Conservation (phyloP, 225 moss, liverwort and hornwort species). For the Climacium dendroides region DNA sequence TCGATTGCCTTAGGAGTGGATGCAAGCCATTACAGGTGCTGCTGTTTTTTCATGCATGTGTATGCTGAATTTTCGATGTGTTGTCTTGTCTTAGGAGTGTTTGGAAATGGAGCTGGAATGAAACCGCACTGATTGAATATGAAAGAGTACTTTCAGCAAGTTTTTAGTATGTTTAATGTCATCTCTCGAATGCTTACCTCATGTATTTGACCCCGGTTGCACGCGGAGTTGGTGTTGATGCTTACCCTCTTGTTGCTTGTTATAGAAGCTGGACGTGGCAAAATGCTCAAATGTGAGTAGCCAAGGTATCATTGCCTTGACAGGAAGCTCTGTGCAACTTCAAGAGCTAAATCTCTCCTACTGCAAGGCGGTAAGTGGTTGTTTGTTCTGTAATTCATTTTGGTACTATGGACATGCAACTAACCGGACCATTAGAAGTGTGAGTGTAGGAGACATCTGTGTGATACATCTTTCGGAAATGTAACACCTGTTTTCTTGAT, state of each 20-base stretch:
- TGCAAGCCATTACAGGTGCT: conserved; percentile 40
- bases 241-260: neutral
- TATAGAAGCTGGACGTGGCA: conserved; percentile 37
- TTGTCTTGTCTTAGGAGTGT: neutral
- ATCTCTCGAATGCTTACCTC: neutral
- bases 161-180: neutral
- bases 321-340: conserved; percentile 22
- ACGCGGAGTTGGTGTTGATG: neutral
- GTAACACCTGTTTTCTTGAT: neutral
- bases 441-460: neutral
- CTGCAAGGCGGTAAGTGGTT: conserved; percentile 25
- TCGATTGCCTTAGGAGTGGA: conserved; percentile 28
- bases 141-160: neutral
- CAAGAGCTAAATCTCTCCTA: conserved; percentile 44
- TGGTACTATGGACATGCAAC: neutral
- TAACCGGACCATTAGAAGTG: neutral
- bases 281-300: conserved; percentile 35
- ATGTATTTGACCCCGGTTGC: neutral
- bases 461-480: neutral
- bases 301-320: conserved; percentile 28
- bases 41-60: neutral
- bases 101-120: neutral
- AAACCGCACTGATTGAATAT: neutral
- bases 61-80: neutral
- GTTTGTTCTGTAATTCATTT: neutral